A percentile compares a stretch with the other conserved stretches of the same genome.
These are phyloP conservation scores for Hypoxylon fragiforme DNA, from an alignment of 495 filamentous ascomycete genomes.

Conservation along the genomic window DNA sequence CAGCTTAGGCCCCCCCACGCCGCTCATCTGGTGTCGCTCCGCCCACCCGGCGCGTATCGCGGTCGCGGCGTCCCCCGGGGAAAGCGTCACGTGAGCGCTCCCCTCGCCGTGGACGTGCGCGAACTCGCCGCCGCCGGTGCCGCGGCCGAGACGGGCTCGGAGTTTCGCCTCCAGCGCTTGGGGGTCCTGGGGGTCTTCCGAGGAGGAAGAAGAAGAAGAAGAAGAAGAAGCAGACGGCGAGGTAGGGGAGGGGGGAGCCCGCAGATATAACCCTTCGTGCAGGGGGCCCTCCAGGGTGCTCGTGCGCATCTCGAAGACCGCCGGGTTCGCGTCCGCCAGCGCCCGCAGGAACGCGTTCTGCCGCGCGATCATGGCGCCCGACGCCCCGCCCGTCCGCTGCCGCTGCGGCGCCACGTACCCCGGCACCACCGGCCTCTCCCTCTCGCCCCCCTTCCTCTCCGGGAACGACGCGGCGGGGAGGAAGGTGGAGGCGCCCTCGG, in stretches of 20 bases:
- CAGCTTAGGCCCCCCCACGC: conserved; percentile 13
- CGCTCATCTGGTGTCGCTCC: conserved; percentile 36
- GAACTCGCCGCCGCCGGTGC: conserved; percentile 34
- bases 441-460: no score
- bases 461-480: not conserved
- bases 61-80: conserved; percentile 37
- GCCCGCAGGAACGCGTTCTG: conserved; percentile 12
- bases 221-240: not conserved
- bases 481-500: not conserved
- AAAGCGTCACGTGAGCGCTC: conserved; percentile 36
- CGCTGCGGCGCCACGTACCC: conserved; percentile 40
- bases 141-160: conserved; percentile 8
- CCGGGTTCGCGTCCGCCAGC: conserved; percentile 20
- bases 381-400: conserved; percentile 22
- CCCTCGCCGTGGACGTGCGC: conserved; percentile 42
- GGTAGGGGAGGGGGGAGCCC: not conserved
- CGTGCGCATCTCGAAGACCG: conserved; percentile 18
- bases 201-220: not conserved
- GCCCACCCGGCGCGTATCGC: conserved; percentile 39
- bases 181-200: no score
- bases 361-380: not conserved
- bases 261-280: conserved; percentile 34
- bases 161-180: not conserved
- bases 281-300: conserved; percentile 35
- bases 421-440: conserved; percentile 24